Base-by-base conservation (phyloP, 1,139 yeast genomes). In the Taphrina betulina region DNA sequence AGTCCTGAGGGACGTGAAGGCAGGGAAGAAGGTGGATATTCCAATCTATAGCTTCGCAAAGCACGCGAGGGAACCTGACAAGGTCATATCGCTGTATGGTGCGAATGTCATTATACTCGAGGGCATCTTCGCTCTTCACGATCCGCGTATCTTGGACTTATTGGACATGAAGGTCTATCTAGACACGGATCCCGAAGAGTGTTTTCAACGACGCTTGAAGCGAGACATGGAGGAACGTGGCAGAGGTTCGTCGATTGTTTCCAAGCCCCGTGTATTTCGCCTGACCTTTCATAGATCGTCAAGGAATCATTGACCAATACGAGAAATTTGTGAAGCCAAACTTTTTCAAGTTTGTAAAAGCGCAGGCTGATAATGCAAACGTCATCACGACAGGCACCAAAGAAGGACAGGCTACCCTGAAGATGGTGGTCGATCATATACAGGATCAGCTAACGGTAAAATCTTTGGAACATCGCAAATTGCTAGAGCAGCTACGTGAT, bases 101-200 rank as follows among this genome's bases (percentile, higher is more conserved):
- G 96, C 97, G 29, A 89, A 89, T 67, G 95, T 92, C 17, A 85
- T 92, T 60, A 84, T 92, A 12, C 74, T 92, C 37, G 98, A 92
- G 68, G 98, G 98, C 0, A 82, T 92, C 12, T 88, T 85, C 68
- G 90, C 96, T 0, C 71, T 92, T 51, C 81, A 83, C 63, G 90
- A 85, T 66, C 75, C 77, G 53, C 76, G 92, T 46, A 71, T 92
- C 8, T 70, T 85, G 55, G 83, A 78, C 16, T 68, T 89, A 65
- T 85, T 90, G 84, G 95, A 92, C 66, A 75, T 89, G 61, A 90
- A 86, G 68, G 60, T 62, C 17, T 92, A 83, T 68, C 96, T 92
- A 5, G 96, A 92, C 65, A 94, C 97, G 1, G 97, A 89, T 66
- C 75, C 90, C 63, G 98, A 92, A 67, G 78, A 90, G 17, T 92